These are phyloP conservation scores for Rhizopogon salebrosus DNA, from an alignment of 768 basidiomycete genomes.

Conservation along the genomic window DNA sequence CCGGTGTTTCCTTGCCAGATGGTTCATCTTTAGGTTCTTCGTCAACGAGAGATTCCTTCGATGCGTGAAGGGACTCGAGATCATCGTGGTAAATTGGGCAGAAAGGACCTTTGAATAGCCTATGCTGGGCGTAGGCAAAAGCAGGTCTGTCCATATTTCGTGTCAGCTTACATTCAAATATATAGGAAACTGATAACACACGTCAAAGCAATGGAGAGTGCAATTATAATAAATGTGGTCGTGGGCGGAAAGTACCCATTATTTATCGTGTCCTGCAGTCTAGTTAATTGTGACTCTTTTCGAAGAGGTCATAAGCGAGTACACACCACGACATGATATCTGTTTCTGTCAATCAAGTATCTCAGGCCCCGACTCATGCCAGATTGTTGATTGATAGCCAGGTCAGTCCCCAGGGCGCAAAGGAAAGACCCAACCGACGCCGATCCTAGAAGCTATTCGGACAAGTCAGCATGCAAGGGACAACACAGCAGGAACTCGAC, in stretches of 20 bases:
- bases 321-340: slow-evolving; percentile 49
- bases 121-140: slow-evolving; percentile 51
- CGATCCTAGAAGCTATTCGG: slow-evolving; percentile 26
- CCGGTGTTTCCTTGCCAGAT: slow-evolving; percentile 8
- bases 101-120: slow-evolving; percentile 47
- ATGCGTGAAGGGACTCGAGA: slow-evolving; percentile 20
- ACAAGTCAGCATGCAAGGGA: not conserved
- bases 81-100: slow-evolving; percentile 22
- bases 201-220: slow-evolving; percentile 50
- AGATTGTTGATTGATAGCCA: slow-evolving; percentile 49
- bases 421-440: slow-evolving; percentile 63
- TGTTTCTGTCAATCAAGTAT: slow-evolving; percentile 58
- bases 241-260: slow-evolving; percentile 47
- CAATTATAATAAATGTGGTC: slow-evolving; percentile 46
- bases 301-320: not conserved
- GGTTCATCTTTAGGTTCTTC: slow-evolving; percentile 12
- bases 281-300: not conserved
- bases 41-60: slow-evolving; percentile 16
- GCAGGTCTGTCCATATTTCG: slow-evolving; percentile 34
- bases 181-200: slow-evolving; percentile 28
- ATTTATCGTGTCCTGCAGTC: slow-evolving; percentile 40
- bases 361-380: slow-evolving; percentile 64
- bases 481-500: not conserved
- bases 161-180: not conserved
- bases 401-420: slow-evolving; percentile 48